Percentiles rank a stretch among this genome's conserved stretches.
Conservation (phyloP, 2,329 filamentous ascomycete genomes). For the Trichoderma lentiforme region DNA sequence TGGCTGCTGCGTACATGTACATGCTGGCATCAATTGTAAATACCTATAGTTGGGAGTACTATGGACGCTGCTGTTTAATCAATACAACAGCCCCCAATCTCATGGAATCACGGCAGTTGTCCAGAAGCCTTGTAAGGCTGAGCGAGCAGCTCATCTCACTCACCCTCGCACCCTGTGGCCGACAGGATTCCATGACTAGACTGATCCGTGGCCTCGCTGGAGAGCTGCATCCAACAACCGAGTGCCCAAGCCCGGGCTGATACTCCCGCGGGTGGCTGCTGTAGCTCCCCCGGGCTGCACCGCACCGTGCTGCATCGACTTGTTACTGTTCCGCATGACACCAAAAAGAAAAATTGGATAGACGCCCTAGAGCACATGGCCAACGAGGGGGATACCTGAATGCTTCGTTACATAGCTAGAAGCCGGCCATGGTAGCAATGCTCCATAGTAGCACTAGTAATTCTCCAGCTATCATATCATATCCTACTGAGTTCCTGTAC, state of each 20-base stretch:
- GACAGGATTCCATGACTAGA: neutral
- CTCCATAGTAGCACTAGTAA: too few species aligned
- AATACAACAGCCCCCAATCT: neutral
- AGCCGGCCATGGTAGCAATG: neutral
- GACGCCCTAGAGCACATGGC: neutral
- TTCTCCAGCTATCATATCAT: too few species aligned
- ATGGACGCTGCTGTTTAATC: neutral
- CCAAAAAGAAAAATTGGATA: neutral
- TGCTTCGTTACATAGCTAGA: neutral
- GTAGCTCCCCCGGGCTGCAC: neutral
- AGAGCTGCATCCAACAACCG: neutral
- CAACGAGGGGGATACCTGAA: neutral
- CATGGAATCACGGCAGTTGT: neutral
- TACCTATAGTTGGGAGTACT: neutral
- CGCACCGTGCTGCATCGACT: neutral
- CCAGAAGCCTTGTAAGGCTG: neutral
- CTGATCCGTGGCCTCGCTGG: too few species aligned
- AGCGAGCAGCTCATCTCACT: neutral
- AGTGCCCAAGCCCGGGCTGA: neutral
- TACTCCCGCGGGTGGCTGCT: conserved; percentile 1
- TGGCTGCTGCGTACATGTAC: too few species aligned
- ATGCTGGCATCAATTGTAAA: neutral
- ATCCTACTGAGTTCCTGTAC: neutral
- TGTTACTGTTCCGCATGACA: conserved; percentile 8
- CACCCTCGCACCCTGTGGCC: neutral